These are phyloP conservation scores for Boletus patriciae DNA, from an alignment of 768 basidiomycete genomes.

Conservation along the genomic window DNA sequence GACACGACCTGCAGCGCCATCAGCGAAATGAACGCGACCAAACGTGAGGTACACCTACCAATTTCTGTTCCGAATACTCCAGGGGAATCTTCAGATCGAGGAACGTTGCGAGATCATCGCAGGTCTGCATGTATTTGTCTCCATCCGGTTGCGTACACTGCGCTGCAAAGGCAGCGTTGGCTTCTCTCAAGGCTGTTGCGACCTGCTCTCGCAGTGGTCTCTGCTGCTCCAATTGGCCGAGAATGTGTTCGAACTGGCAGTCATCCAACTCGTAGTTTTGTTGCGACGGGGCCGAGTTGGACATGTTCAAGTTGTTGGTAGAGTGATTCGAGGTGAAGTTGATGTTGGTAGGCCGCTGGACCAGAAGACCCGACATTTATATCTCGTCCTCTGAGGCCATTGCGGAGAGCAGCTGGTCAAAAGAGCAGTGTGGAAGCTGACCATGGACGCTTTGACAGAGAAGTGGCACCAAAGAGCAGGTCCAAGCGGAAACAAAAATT, in stretches of 20 bases:
- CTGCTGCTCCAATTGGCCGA: neutral
- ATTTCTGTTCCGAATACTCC: constrained; percentile 9
- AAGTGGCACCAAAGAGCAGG: neutral
- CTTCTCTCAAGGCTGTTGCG: constrained; percentile 3
- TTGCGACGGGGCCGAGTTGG: neutral
- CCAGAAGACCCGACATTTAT: constrained; percentile 11
- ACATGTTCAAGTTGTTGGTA: constrained; percentile 12
- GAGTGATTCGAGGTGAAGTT: neutral
- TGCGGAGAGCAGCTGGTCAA: neutral
- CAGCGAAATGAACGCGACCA: neutral
- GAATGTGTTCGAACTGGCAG: constrained; percentile 3
- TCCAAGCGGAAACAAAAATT: constrained; percentile 12
- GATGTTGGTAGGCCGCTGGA: neutral
- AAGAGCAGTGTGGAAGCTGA: neutral
- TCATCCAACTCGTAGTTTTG: neutral
- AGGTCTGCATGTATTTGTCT: constrained; percentile 5
- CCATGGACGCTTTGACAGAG: constrained; percentile 1
- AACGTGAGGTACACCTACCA: constrained; percentile 4
- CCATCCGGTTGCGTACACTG: constrained; percentile 18
- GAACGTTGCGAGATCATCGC: constrained; percentile 12
- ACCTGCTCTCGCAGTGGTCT: neutral
- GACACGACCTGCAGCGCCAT: constrained; percentile 16
- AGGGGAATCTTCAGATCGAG: constrained; percentile 1
- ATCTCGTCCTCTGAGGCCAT: neutral
- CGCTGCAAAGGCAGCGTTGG: constrained; percentile 12